A percentile compares a stretch with the other conserved stretches of the same genome.
Evolutionary conservation across 108 stramenopile genomes (phyloP).

Genomic region (Aurantiochytrium sp.): DNA sequence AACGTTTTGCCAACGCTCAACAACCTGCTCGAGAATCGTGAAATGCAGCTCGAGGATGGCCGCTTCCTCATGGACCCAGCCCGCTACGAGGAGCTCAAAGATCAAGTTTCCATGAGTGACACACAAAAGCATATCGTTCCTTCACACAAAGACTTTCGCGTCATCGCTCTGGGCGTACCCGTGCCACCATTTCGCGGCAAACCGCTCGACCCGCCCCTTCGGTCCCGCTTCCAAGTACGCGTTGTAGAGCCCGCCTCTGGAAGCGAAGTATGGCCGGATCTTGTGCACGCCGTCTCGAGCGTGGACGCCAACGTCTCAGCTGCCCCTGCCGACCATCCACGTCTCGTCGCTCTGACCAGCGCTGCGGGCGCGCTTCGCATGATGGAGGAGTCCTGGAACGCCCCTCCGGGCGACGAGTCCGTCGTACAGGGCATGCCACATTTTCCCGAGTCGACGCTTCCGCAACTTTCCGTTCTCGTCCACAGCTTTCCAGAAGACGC

Average conservation of each 20-base stretch:
- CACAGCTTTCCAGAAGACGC: background rate
- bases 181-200: conserved; percentile 47
- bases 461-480: background rate
- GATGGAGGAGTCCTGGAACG: background rate
- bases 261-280: background rate
- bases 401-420: background rate
- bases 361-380: background rate
- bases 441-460: background rate
- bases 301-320: background rate
- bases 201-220: conserved; percentile 30
- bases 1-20: conserved; percentile 39
- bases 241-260: background rate
- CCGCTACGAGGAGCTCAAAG: background rate
- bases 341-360: background rate
- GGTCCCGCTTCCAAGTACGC: conserved; percentile 19
- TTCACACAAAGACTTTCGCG: conserved; percentile 49
- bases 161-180: conserved; percentile 54
- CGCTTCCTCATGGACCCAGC: background rate
- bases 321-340: background rate
- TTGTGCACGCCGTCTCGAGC: background rate
- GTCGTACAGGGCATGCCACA: background rate
- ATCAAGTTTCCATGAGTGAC: background rate
- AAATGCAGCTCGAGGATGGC: conserved; percentile 37
- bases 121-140: background rate
- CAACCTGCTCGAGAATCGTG: conserved; percentile 37